Evolutionary conservation across 2,329 filamentous ascomycete species (phyloP).

Genomic region (Alternaria sp.): DNA sequence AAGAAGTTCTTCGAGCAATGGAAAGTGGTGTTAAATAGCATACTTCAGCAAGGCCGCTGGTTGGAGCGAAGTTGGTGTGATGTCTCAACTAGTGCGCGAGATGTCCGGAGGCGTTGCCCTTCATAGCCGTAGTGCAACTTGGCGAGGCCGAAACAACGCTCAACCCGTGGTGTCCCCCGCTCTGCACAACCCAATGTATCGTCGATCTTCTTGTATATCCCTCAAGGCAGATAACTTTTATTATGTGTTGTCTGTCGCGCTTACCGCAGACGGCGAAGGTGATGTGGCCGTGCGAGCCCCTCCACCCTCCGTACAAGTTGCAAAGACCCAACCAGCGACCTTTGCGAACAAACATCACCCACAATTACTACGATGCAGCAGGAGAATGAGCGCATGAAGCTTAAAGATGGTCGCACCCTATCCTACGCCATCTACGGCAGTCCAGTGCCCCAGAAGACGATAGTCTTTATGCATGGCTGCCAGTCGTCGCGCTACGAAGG

Average conservation of each 20-base stretch:
- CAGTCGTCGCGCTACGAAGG: slow-evolving; percentile 57
- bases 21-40: neutral
- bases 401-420: slow-evolving; percentile 52
- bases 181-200: slow-evolving; percentile 14
- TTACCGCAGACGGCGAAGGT: slow-evolving; percentile 8
- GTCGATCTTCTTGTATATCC: slow-evolving; percentile 16
- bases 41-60: neutral
- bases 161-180: slow-evolving; percentile 17
- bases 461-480: slow-evolving; percentile 58
- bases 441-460: slow-evolving; percentile 49
- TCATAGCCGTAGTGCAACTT: slow-evolving; percentile 18
- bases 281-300: slow-evolving; percentile 8
- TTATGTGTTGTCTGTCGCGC: slow-evolving; percentile 13
- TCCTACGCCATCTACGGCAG: slow-evolving; percentile 58
- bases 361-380: slow-evolving; percentile 15
- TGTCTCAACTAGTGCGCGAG: slow-evolving; percentile 8
- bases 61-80: neutral
- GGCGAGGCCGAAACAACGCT: slow-evolving; percentile 8
- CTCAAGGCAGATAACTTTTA: slow-evolving; percentile 11
- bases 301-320: slow-evolving; percentile 1
- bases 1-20: neutral
- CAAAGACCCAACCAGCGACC: neutral
- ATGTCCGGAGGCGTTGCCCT: slow-evolving; percentile 14
- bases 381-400: slow-evolving; percentile 38
- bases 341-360: neutral